Base-by-base conservation (phyloP, 2,329 filamentous ascomycete species). In the Sporothrix euskadiensis region DNA sequence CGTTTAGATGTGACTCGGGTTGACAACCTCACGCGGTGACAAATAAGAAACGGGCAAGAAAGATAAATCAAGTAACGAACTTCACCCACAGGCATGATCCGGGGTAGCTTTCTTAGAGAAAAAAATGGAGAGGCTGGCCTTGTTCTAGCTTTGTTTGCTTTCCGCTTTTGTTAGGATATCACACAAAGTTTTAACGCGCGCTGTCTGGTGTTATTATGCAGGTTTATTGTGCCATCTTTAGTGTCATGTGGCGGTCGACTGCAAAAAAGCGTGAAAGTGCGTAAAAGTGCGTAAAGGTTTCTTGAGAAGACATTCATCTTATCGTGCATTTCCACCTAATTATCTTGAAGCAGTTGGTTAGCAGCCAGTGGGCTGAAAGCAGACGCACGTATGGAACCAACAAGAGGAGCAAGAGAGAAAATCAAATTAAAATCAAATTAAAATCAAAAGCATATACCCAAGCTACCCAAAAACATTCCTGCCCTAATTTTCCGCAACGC, bases 401-500 rank as follows among this genome's bases (percentile, higher is more conserved):
- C n/a, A 32, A 35, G 7, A 68, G 14, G 14, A 49, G 22, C 9
- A 4, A 12, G 4, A 32, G 10, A 47, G 4, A 56, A n/a, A 39
- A 69, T 10, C 2, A 12, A 69, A 19, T 16, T 8, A 52, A 57
- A n/a, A n/a, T 14, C 7, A 2, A 47, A 4, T 32, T 16, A 10
- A 32, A 22, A 19, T 7, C 10, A 39, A 61, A 47, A 52, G 39
- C 14, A 47, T 35, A 44, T 30, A 41, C 66, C 19, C 44, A 39
- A 66, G 39, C 22, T 47, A 22, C 12, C 41, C 39, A 39, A 35
- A 26, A 54, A 35, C 30, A 54, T 39, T 47, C 41, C 26, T 39
- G 65, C 47, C 39, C 66, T 69, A 39, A 26, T 69, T 69, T 54
- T 41, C 66, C 66, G 1, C 47, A 54, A 69, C 66, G 47, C 66